Percentiles rank a stretch among this genome's conserved stretches.
Conservation (phyloP, 2,329 filamentous ascomycete species). For the Trichoderma afroharzianum region DNA sequence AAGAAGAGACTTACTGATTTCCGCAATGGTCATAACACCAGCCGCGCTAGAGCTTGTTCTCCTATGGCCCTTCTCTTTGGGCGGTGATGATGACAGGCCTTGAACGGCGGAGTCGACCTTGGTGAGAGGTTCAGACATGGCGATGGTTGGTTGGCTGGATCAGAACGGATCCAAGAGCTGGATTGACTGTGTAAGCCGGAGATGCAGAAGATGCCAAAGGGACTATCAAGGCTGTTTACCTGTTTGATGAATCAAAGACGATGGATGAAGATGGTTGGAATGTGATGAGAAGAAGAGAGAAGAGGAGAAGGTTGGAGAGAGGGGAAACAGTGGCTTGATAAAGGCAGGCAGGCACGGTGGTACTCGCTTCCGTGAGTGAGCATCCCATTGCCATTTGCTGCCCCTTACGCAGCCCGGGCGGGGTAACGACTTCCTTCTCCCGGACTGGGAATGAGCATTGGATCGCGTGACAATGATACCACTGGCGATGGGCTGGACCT, state of each 20-base stretch:
- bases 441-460: constrained; percentile 4
- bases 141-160: constrained; percentile 20
- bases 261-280: constrained; percentile 18
- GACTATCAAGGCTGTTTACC: background rate
- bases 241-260: background rate
- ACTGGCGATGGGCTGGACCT: constrained; percentile 5
- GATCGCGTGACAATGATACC: constrained; percentile 20
- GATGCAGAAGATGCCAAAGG: background rate
- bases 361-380: constrained; percentile 6
- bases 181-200: background rate
- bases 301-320: constrained; percentile 25
- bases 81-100: constrained; percentile 66
- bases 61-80: constrained; percentile 63
- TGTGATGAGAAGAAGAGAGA: constrained; percentile 25
- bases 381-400: constrained; percentile 9
- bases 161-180: background rate
- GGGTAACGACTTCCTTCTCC: constrained; percentile 33
- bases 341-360: constrained; percentile 23
- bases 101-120: constrained; percentile 92
- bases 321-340: constrained; percentile 31
- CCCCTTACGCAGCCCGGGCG: constrained; percentile 39
- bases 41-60: constrained; percentile 69
- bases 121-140: constrained; percentile 57
- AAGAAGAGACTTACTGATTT: constrained; percentile 65
- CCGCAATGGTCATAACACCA: constrained; percentile 71